Conservation (phyloP, 2,329 filamentous ascomycete species). For the Lasiodiplodia hormozganensis region DNA sequence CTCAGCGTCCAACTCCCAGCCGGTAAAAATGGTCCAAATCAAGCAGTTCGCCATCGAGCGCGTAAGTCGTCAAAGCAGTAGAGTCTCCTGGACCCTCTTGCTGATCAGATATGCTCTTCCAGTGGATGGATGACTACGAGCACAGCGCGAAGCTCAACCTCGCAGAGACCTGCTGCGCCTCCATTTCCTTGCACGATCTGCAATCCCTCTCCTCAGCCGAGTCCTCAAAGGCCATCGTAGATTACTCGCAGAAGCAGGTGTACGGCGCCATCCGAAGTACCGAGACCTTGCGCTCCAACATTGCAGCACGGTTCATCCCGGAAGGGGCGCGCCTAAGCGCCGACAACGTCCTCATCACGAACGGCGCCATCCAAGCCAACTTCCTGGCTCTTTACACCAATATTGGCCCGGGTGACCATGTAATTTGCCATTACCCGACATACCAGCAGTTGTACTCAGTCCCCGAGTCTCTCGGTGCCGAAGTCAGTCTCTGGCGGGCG, state of each 20-base stretch:
- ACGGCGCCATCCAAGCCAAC: constrained; percentile 85
- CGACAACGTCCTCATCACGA: constrained; percentile 78
- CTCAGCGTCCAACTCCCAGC: neutral
- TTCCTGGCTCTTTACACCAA: constrained; percentile 79
- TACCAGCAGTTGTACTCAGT: constrained; percentile 85
- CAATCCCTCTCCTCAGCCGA: constrained; percentile 66
- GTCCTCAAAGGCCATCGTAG: constrained; percentile 49
- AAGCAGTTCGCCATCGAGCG: constrained; percentile 16
- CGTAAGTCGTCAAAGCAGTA: neutral
- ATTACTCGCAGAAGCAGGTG: constrained; percentile 63
- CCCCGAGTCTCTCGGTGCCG: constrained; percentile 75
- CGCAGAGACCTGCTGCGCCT: constrained; percentile 79
- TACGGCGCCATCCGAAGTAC: constrained; percentile 80
- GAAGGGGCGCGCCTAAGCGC: constrained; percentile 57
- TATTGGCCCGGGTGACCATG: constrained; percentile 77
- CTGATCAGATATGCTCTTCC: constrained; percentile 10
- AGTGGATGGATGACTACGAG: constrained; percentile 66
- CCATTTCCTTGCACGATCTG: constrained; percentile 74
- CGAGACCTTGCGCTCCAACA: constrained; percentile 65
- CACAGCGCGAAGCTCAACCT: constrained; percentile 68
- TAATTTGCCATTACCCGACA: constrained; percentile 84
- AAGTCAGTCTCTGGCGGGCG: constrained; percentile 80
- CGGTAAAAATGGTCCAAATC: constrained; percentile 31
- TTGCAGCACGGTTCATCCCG: constrained; percentile 68
- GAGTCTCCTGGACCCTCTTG: neutral